phyloP scores from a whole-genome alignment of 2,329 filamentous ascomycete species.

The Cladorrhinum sp. region DNA sequence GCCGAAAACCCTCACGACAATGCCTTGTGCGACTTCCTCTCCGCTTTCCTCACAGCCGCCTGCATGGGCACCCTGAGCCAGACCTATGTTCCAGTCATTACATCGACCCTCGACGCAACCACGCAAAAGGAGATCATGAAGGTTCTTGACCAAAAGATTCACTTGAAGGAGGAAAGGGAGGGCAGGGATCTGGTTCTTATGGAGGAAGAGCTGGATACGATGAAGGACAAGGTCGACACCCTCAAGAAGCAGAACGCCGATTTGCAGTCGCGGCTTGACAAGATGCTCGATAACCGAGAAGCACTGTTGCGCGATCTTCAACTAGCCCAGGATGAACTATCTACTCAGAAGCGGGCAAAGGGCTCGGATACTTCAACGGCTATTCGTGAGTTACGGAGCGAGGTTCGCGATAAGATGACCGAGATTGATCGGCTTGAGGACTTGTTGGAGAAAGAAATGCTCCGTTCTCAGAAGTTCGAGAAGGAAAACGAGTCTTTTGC shows the following conservation, averaged over 20 bases:
- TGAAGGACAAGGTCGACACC: conserved; percentile 50
- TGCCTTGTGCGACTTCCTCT: conserved; percentile 47
- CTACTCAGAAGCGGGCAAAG: conserved; percentile 52
- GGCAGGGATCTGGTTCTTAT: conserved; percentile 54
- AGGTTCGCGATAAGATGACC: conserved; percentile 56
- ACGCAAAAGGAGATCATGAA: conserved; percentile 48
- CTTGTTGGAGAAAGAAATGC: conserved; percentile 54
- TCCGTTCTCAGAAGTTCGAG: conserved; percentile 44
- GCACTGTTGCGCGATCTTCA: conserved; percentile 62
- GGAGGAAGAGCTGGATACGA: conserved; percentile 52
- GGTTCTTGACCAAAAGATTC: conserved; percentile 35
- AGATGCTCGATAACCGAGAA: conserved; percentile 61
- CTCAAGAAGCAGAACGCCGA: conserved; percentile 58
- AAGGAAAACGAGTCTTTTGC: conserved; percentile 49
- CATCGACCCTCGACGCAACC: conserved; percentile 28
- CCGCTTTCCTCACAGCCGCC: conserved; percentile 31
- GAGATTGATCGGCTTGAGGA: conserved; percentile 66
- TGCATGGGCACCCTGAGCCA: conserved; percentile 32
- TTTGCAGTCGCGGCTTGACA: conserved; percentile 57
- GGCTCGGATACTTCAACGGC: conserved; percentile 51
- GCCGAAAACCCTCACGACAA: conserved; percentile 55
- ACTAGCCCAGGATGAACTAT: conserved; percentile 52
- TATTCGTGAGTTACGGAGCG: conserved; percentile 53
- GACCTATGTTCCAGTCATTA: conserved; percentile 32
- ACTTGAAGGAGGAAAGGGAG: conserved; percentile 26